These are phyloP conservation scores for Escallonia rubra DNA, from an alignment of 129 eudicot genomes.

Conservation along the genomic window DNA sequence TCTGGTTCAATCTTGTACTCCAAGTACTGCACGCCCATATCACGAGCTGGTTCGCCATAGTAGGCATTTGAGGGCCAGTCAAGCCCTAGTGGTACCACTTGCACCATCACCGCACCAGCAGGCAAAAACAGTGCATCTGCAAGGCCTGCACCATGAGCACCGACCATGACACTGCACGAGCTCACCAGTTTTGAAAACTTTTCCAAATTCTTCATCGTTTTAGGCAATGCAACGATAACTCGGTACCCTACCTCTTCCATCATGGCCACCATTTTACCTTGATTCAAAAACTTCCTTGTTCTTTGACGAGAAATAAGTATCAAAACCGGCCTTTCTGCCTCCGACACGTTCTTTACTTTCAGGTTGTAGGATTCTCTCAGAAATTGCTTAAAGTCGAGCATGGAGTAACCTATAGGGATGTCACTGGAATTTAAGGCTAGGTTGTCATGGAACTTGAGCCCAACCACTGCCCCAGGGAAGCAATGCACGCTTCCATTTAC, in stretches of 20 bases:
- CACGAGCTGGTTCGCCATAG: slow-evolving; percentile 43
- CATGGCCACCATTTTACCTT: slow-evolving; percentile 36
- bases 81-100: slow-evolving; percentile 49
- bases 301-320: slow-evolving; percentile 37
- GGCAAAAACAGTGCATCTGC: slow-evolving; percentile 53
- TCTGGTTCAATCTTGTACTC: slow-evolving; percentile 56
- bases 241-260: slow-evolving; percentile 40
- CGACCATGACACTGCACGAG: slow-evolving; percentile 57
- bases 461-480: slow-evolving; percentile 47
- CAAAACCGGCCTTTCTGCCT: slow-evolving; percentile 29
- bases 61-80: slow-evolving; percentile 44
- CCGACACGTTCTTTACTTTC: slow-evolving; percentile 12
- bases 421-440: slow-evolving; percentile 30
- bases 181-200: slow-evolving; percentile 34
- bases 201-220: slow-evolving; percentile 20
- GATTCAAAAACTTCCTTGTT: slow-evolving; percentile 37
- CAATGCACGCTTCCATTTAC: slow-evolving; percentile 33
- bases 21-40: slow-evolving; percentile 58
- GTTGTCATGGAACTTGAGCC: slow-evolving; percentile 39
- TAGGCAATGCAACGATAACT: slow-evolving; percentile 14
- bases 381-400: slow-evolving; percentile 37
- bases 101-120: slow-evolving; percentile 48
- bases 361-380: slow-evolving; percentile 28
- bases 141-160: slow-evolving; percentile 74
- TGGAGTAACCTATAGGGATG: slow-evolving; percentile 29